Percentiles rank a stretch among this genome's conserved stretches.
phyloP scores from a whole-genome alignment of 495 filamentous ascomycete genomes.

The Ascobolus immersus region DNA sequence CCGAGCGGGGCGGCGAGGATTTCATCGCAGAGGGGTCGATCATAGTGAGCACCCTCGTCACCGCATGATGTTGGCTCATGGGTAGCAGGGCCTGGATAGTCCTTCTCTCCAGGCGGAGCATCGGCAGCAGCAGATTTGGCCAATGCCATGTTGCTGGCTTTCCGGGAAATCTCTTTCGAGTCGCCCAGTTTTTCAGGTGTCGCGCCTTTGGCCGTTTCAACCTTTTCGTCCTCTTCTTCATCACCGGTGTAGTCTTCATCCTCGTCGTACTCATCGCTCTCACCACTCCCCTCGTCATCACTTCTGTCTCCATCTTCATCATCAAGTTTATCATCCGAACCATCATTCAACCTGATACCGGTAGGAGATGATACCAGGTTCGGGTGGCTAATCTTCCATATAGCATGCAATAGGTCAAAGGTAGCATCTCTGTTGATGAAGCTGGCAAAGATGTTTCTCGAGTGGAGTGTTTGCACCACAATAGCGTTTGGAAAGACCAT shows the following conservation, averaged over 20 bases:
- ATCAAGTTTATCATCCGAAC: constrained; percentile 34
- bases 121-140: constrained; percentile 21
- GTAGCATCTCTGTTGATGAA: constrained; percentile 84
- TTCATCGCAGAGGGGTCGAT: constrained; percentile 65
- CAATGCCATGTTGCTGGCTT: constrained; percentile 35
- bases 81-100: constrained; percentile 68
- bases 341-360: constrained; percentile 52
- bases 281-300: constrained; percentile 25
- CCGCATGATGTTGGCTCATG: constrained; percentile 67
- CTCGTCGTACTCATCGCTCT: constrained; percentile 25
- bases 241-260: constrained; percentile 37
- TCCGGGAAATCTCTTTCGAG: constrained; percentile 32
- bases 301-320: constrained; percentile 19
- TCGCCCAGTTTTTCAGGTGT: too few relatives aligned
- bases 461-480: constrained; percentile 84
- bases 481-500: constrained; percentile 94
- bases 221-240: constrained; percentile 35
- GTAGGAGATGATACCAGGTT: constrained; percentile 68
- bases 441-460: constrained; percentile 85
- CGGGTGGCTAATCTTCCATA: constrained; percentile 93
- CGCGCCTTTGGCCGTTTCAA: too few relatives aligned
- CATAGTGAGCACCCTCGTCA: constrained; percentile 52
- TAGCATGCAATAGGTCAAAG: constrained; percentile 87
- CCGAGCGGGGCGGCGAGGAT: constrained; percentile 67
- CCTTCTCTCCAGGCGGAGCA: constrained; percentile 25